Conservation (phyloP, 1,284 basidiomycete genomes). For the Tetrapyrgos nigripes region DNA sequence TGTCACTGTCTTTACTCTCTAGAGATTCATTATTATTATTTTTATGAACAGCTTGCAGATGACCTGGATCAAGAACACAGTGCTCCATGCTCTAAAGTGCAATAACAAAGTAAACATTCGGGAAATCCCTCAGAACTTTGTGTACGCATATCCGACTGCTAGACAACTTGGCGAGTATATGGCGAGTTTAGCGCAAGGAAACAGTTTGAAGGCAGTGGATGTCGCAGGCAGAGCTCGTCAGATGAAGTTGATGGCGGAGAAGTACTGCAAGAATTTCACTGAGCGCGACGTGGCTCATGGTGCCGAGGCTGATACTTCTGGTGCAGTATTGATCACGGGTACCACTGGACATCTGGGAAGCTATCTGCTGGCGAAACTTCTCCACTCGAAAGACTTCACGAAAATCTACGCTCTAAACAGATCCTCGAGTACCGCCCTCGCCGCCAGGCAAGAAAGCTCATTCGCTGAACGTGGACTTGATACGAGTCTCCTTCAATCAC, state of each 20-base stretch:
- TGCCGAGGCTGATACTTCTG: background rate
- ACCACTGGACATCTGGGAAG: slow-evolving; percentile 41
- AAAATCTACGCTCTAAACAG: slow-evolving; percentile 40
- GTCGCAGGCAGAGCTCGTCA: background rate
- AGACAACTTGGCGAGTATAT: slow-evolving; percentile 18
- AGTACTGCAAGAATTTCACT: background rate
- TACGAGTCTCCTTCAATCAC: background rate
- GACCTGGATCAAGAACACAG: slow-evolving; percentile 47
- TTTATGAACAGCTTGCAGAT: slow-evolving; percentile 41
- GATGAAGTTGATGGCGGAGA: background rate
- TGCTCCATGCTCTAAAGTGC: slow-evolving; percentile 38
- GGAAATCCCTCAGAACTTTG: slow-evolving; percentile 32
- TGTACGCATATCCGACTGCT: slow-evolving; percentile 43
- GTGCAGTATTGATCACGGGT: slow-evolving; percentile 37
- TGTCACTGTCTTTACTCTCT: background rate
- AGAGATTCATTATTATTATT: background rate
- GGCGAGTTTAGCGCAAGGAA: slow-evolving; percentile 15
- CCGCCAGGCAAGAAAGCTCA: slow-evolving; percentile 34
- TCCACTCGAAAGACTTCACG: slow-evolving; percentile 29
- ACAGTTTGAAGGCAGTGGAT: background rate
- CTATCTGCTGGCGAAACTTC: slow-evolving; percentile 31
- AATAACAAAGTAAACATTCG: slow-evolving; percentile 18
- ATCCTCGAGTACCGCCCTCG: slow-evolving; percentile 6
- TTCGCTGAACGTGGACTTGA: slow-evolving; percentile 33
- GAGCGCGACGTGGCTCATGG: background rate